phyloP scores from a whole-genome alignment of 2,329 filamentous ascomycete species.

The Neofusicoccum ribis region DNA sequence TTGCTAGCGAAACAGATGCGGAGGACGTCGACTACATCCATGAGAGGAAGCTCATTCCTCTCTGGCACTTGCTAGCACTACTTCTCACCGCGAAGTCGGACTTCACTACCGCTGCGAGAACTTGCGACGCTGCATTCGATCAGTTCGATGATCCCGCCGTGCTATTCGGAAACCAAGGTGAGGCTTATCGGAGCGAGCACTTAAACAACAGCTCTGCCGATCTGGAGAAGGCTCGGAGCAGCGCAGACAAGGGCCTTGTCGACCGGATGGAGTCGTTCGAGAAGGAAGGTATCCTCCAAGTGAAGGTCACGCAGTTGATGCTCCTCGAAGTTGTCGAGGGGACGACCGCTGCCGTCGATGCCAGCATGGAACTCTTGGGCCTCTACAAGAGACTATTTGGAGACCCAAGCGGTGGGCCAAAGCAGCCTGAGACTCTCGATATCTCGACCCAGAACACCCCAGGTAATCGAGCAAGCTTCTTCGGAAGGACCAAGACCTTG shows the following conservation, averaged over 20 bases:
- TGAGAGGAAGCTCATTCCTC: conserved; percentile 67
- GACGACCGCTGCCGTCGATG: conserved; percentile 81
- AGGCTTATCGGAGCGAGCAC: conserved; percentile 64
- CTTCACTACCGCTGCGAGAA: conserved; percentile 73
- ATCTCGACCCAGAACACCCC: conserved; percentile 28
- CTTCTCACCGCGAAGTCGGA: conserved; percentile 85
- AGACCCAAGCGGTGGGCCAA: conserved; percentile 46
- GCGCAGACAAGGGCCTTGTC: conserved; percentile 54
- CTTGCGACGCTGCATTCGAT: conserved; percentile 89
- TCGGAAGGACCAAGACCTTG: conserved; percentile 53
- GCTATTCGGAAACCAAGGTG: conserved; percentile 64
- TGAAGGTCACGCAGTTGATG: conserved; percentile 91
- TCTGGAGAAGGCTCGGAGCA: conserved; percentile 30
- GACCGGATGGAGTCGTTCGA: conserved; percentile 82
- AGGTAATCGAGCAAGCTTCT: conserved; percentile 54
- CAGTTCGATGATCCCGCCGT: conserved; percentile 74
- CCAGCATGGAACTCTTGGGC: conserved; percentile 78
- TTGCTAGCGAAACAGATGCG: conserved; percentile 27
- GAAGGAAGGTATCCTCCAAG: conserved; percentile 83
- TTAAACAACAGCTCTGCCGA: conserved; percentile 54
- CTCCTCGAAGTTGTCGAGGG: conserved; percentile 83
- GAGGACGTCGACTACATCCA: conserved; percentile 40
- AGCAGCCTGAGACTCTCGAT: conserved; percentile 24
- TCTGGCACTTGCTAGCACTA: conserved; percentile 90
- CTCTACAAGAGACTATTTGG: conserved; percentile 83